Conservation (phyloP, 768 basidiomycete genomes). For the Mycena maculata region DNA sequence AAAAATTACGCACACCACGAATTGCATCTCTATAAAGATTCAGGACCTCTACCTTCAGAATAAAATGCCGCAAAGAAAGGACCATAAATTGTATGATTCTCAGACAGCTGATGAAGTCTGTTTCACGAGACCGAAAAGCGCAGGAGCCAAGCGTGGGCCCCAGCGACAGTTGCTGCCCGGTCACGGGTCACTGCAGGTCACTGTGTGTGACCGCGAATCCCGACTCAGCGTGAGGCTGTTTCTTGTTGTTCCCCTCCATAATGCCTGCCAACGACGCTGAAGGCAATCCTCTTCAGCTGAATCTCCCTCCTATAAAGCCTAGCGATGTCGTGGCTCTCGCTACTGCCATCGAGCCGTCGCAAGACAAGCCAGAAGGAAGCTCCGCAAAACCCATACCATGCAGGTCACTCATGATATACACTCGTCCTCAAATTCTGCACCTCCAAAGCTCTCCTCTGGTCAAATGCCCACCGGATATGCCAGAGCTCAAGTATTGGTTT, state of each 20-base stretch:
- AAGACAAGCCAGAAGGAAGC: slow-evolving; percentile 39
- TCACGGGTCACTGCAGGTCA: slow-evolving; percentile 6
- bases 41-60: slow-evolving; percentile 71
- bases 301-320: slow-evolving; percentile 16
- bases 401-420: slow-evolving; percentile 71
- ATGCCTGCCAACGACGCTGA: slow-evolving; percentile 36
- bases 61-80: slow-evolving; percentile 78
- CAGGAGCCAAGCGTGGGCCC: no score
- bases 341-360: slow-evolving; percentile 34
- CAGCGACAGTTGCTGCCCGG: no score
- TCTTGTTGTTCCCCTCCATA: slow-evolving; percentile 12
- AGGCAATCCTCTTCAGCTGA: slow-evolving; percentile 32
- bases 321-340: slow-evolving; percentile 37
- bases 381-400: slow-evolving; percentile 37
- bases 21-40: slow-evolving; percentile 75
- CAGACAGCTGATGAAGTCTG: no score
- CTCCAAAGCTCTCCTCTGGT: slow-evolving; percentile 84
- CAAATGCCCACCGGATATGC: slow-evolving; percentile 78
- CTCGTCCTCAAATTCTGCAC: slow-evolving; percentile 73
- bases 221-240: slow-evolving; percentile 26
- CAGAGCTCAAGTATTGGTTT: slow-evolving; percentile 87
- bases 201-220: slow-evolving; percentile 9
- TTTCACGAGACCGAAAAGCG: no score
- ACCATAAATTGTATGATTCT: slow-evolving; percentile 34
- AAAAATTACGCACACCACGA: slow-evolving; percentile 62